Percentiles rank a stretch among this genome's conserved stretches.
These are phyloP conservation scores for Suillus plorans DNA, from an alignment of 768 basidiomycete genomes.

Conservation along the genomic window DNA sequence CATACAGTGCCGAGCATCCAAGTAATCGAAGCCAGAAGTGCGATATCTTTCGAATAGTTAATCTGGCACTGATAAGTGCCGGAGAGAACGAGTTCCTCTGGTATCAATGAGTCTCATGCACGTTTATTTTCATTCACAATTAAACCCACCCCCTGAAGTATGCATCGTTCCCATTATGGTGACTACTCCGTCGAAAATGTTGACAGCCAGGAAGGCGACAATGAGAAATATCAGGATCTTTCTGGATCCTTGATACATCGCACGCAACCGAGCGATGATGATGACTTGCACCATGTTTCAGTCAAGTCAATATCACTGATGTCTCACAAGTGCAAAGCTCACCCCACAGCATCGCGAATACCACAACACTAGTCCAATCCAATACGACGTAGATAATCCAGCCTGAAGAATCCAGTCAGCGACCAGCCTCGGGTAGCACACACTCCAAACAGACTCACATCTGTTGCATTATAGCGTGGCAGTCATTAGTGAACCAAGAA, in stretches of 20 bases:
- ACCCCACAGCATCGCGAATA: neutral
- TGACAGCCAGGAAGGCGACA: neutral
- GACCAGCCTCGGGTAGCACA: neutral
- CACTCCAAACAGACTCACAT: neutral
- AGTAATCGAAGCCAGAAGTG: neutral
- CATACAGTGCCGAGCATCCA: neutral
- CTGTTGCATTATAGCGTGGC: neutral
- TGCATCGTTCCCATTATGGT: rapidly evolving
- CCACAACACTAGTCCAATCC: neutral
- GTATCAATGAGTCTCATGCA: neutral
- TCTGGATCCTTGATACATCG: neutral
- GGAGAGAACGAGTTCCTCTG: neutral
- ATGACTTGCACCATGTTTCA: neutral
- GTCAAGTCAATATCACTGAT: neutral
- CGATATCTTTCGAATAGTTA: rapidly evolving
- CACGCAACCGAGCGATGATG: neutral
- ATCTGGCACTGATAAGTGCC: neutral
- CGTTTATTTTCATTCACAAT: too few relatives aligned
- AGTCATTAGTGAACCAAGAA: neutral
- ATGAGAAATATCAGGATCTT: neutral
- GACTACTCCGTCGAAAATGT: neutral
- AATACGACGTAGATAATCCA: neutral
- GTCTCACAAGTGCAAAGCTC: neutral
- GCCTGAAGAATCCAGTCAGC: neutral
- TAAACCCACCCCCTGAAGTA: too few relatives aligned